Evolutionary conservation across 192 early-diverging fungal genomes (phyloP).

Genomic region (Chytriomyces hyalinus): DNA sequence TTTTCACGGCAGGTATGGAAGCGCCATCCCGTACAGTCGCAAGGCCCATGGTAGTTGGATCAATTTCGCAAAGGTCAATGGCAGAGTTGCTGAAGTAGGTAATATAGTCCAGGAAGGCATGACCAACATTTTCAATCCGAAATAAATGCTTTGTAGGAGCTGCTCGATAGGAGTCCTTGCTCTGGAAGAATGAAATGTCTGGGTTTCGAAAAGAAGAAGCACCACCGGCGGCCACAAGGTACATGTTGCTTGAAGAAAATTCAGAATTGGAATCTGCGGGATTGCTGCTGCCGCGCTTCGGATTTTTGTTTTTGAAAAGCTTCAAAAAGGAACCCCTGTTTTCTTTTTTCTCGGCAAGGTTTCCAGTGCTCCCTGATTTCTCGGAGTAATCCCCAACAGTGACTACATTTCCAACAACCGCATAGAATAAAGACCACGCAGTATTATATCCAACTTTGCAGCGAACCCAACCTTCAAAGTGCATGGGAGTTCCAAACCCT

Average conservation of each 20-base stretch:
- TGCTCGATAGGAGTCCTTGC: slow-evolving; percentile 3
- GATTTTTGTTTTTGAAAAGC: slow-evolving; percentile 26
- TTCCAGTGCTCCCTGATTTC: not conserved
- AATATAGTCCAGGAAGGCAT: slow-evolving; percentile 19
- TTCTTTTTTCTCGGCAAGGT: not conserved
- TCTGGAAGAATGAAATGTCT: slow-evolving; percentile 21
- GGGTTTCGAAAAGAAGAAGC: slow-evolving; percentile 1
- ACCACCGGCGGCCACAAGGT: slow-evolving; percentile 17
- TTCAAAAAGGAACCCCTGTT: not conserved
- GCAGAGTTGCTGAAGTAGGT: slow-evolving; percentile 3
- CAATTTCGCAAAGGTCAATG: slow-evolving; percentile 16
- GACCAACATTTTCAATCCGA: slow-evolving; percentile 13
- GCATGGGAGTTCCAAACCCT: slow-evolving; percentile 5
- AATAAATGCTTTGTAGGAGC: not conserved
- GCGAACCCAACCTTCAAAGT: slow-evolving; percentile 31
- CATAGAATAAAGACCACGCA: slow-evolving; percentile 20
- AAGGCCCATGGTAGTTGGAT: not conserved
- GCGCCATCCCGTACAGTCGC: slow-evolving; percentile 16
- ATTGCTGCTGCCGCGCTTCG: not conserved
- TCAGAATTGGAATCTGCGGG: not conserved
- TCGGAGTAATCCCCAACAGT: slow-evolving; percentile 17
- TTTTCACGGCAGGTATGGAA: slow-evolving; percentile 4
- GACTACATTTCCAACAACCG: slow-evolving; percentile 26
- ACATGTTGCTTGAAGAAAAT: not conserved
- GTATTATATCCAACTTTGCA: slow-evolving; percentile 18